Base-by-base conservation (phyloP, 2,329 filamentous ascomycete species). In the Nigrospora oryzae region DNA sequence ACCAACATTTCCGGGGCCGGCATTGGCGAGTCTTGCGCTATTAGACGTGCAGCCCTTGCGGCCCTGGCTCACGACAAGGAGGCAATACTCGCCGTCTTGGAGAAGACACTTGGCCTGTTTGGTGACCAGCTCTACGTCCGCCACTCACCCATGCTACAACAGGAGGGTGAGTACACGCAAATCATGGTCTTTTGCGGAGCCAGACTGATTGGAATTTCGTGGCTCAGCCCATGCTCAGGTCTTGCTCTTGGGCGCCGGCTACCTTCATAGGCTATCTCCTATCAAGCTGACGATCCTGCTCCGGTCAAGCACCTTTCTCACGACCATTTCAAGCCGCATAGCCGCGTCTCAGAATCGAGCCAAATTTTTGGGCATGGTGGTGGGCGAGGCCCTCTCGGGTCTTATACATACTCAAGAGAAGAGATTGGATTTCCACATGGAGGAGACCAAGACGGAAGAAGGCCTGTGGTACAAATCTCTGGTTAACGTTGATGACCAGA, bases 121-220 rank as follows among this genome's bases (percentile, higher is more conserved):
- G 87, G 88, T 1, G 90, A 96, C 55, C 80, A 85, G 41, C 69
- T 97, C 11, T 95, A 89, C 56, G 89, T 97, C 53, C 86, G 81
- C 46, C 89, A 97, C 63, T 79, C 85, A 0, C 83, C 90, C 5
- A 78, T 86, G n/a, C 59, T 93, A 35, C 86, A 90, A 56, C 93
- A 98, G 73, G 88, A 97, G 75, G 84, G 89, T 86, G 65, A 54
- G 65, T 58, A n/a, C 4, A n/a, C n/a, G 11, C 35, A 4, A 28
- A 10, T 28, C 23, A 23, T 28, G 23, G 5, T 28, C 23, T 28
- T 28, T 28, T 28, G 23, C 23, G 23, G 23, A 10, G 5, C 8
- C 23, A 28, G 4, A 28, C 8, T 28, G 5, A 28, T 10, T 5
- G 5, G 10, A 7, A 28, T 28, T 7, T 10, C 23, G 8, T 7